Evolutionary conservation across 2,329 filamentous ascomycete species (phyloP).

Genomic region (Hymenoscyphus scutula): DNA sequence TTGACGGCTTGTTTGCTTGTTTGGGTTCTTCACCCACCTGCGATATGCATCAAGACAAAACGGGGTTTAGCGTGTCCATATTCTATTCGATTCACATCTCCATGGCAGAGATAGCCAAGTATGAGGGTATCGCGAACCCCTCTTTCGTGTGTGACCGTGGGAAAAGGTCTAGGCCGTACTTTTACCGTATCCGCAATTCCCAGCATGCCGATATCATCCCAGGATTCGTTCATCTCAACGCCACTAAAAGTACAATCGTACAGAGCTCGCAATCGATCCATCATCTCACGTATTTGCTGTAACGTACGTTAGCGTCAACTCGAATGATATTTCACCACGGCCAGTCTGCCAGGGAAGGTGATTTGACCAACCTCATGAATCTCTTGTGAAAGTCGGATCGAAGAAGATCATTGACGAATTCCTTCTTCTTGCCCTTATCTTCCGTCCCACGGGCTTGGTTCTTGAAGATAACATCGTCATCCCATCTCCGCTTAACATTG

Average conservation of each 20-base stretch:
- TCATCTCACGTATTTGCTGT: slow-evolving; percentile 39
- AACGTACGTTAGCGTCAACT: slow-evolving; percentile 23
- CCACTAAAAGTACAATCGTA: slow-evolving; percentile 10
- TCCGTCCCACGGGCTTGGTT: slow-evolving; percentile 96
- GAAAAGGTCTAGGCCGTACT: background rate
- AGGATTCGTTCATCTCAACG: slow-evolving; percentile 8
- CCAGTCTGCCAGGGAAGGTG: slow-evolving; percentile 9
- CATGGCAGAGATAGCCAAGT: background rate
- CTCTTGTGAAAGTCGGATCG: slow-evolving; percentile 96
- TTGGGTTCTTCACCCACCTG: slow-evolving; percentile 1
- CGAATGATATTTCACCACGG: background rate
- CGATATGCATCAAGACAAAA: background rate
- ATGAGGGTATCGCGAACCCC: background rate
- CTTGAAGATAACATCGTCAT: slow-evolving; percentile 98
- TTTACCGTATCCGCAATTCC: slow-evolving; percentile 5
- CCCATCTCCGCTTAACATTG: slow-evolving; percentile 89
- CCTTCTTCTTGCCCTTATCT: slow-evolving; percentile 82
- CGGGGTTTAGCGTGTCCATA: background rate
- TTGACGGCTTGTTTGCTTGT: background rate
- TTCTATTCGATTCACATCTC: background rate
- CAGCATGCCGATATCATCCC: background rate
- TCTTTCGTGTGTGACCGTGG: background rate
- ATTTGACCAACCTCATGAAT: slow-evolving; percentile 66
- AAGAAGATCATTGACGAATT: slow-evolving; percentile 94
- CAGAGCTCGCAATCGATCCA: slow-evolving; percentile 12